Conservation (phyloP, 768 basidiomycete genomes). For the Suillus brevipes region DNA sequence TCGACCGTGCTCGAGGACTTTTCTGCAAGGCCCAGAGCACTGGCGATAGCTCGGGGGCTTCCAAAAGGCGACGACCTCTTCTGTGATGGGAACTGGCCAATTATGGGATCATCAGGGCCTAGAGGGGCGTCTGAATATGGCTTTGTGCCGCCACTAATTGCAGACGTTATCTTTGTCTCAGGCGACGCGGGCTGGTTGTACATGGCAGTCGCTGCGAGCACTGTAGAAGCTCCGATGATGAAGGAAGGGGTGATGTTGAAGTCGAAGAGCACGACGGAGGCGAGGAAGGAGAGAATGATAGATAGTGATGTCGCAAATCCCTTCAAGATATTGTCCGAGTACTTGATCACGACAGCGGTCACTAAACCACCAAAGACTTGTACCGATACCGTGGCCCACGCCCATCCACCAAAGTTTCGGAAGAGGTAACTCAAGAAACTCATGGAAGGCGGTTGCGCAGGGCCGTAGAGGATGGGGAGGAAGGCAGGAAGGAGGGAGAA, state of each 20-base stretch:
- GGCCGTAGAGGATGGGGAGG: constrained; percentile 68
- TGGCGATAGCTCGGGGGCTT: constrained; percentile 50
- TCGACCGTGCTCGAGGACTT: constrained; percentile 27
- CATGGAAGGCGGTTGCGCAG: constrained; percentile 40
- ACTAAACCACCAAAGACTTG: constrained; percentile 93
- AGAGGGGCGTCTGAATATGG: constrained; percentile 47
- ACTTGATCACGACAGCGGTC: constrained; percentile 96
- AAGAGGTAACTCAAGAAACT: constrained; percentile 64
- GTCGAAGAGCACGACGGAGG: constrained; percentile 87
- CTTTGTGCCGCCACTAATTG: constrained; percentile 27
- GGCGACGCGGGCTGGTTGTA: constrained; percentile 75
- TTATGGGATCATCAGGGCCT: constrained; percentile 53
- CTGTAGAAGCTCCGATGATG: constrained; percentile 80
- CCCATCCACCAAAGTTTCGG: constrained; percentile 89
- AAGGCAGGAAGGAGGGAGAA: constrained; percentile 92
- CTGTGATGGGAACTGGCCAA: constrained; percentile 52
- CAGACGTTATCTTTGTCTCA: constrained; percentile 36
- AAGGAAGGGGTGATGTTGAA: constrained; percentile 88
- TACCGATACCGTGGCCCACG: constrained; percentile 87
- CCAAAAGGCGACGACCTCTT: constrained; percentile 50
- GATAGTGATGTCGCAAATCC: constrained; percentile 96
- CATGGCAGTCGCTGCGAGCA: constrained; percentile 88
- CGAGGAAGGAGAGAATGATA: constrained; percentile 94
- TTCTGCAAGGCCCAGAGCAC: constrained; percentile 45
- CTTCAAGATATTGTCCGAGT: constrained; percentile 92